A percentile compares a stretch with the other conserved stretches of the same genome.
phyloP scores from a whole-genome alignment of 2,329 filamentous ascomycete genomes.

The Lizonia empirigonia region DNA sequence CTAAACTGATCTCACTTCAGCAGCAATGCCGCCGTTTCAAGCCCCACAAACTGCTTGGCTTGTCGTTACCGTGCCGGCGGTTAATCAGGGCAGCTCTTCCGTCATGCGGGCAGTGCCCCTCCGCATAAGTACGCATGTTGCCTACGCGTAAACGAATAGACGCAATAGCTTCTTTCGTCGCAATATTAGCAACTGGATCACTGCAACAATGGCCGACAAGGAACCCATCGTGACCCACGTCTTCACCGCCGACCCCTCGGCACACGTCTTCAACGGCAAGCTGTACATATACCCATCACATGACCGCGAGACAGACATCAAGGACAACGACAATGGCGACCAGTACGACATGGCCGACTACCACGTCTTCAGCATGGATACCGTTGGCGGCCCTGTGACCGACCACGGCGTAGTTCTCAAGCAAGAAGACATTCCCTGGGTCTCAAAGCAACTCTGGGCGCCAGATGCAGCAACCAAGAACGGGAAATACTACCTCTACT shows the following conservation, averaged over 20 bases:
- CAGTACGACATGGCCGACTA: constrained; percentile 87
- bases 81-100: constrained; percentile 35
- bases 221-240: constrained; percentile 72
- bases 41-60: constrained; percentile 19
- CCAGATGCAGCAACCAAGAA: constrained; percentile 74
- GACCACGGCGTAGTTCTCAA: constrained; percentile 75
- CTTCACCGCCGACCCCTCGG: constrained; percentile 81
- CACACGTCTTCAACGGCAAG: constrained; percentile 76
- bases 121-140: constrained; percentile 32
- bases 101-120: constrained; percentile 34
- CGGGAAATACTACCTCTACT: constrained; percentile 77
- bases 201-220: constrained; percentile 46
- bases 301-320: constrained; percentile 74
- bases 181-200: background rate
- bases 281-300: constrained; percentile 83
- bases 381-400: constrained; percentile 63
- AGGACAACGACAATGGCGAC: constrained; percentile 83
- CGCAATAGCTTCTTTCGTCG: constrained; percentile 1
- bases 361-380: constrained; percentile 73
- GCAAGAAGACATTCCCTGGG: constrained; percentile 73
- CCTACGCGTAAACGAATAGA: constrained; percentile 16
- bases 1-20: constrained; percentile 21
- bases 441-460: constrained; percentile 79
- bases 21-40: constrained; percentile 25
- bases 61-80: constrained; percentile 37